Evolutionary conservation across 2,329 filamentous ascomycete species (phyloP), one percentile per base, ranked within the genome.

Genomic region (Aspergillus eucalypticola): DNA sequence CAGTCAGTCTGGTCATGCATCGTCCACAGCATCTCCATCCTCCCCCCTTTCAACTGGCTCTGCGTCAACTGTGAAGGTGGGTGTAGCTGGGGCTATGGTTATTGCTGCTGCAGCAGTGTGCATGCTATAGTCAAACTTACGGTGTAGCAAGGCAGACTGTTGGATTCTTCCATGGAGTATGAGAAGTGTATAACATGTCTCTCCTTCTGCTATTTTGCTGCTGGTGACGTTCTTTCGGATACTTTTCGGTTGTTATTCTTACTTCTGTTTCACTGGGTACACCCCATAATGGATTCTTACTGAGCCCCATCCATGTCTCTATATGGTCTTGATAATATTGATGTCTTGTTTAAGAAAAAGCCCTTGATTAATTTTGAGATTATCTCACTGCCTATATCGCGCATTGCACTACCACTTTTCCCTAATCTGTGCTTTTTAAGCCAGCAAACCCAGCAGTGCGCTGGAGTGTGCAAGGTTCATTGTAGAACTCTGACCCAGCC

Each of bases 71-170:
- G 54, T 68, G 49, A 67, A 70, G 67, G 67, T 64, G 19, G 68
- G 69, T 62, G 38, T 73, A 59, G 64, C 64, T 46, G 67, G 70
- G 58, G 64, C 64, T 56, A 68, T 60, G 11, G 13, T 68, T 27
- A 68, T 65, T 27, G 70, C 66, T n/a, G 68, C 63, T 25, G 69
- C 65, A 3, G 53, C 53, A 15, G 39, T 23, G 25, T 46, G 13
- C 52, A 19, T 54, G 6, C 38, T 54, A 44, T 54, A 54, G 25
- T n/a, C 8, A 6, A n/a, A 50, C 32, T 11, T 23, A 6, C 7
- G 6, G 8, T 29, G 21, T 49, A 49, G 8, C 8, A 27, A 17
- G 8, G 5, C 7, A 17, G 23, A 27, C 46, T 19, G 25, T 6
- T 32, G 8, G 23, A 5, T 10, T 11, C 32, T 35, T 35, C 11